These are phyloP conservation scores for Trypanosoma conorhini DNA, from an alignment of 208 protist genomes.

Conservation along the genomic window DNA sequence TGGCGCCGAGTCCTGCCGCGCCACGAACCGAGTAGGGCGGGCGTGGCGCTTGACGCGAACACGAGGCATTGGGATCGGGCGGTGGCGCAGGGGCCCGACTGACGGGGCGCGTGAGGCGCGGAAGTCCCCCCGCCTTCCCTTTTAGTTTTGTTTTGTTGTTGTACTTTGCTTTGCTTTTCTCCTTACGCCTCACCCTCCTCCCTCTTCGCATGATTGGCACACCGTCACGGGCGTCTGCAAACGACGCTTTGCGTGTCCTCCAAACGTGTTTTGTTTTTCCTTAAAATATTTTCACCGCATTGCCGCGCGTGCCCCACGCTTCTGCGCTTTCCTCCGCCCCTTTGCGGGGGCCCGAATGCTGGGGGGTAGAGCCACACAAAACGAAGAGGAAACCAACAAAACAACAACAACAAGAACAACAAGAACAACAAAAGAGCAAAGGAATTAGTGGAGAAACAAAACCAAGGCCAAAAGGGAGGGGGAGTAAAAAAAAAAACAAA, in stretches of 20 bases:
- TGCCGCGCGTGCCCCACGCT: not conserved
- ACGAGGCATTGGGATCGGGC: not conserved
- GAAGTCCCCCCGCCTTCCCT: not conserved
- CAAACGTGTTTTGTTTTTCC: not conserved
- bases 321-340: not conserved
- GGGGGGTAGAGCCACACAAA: not conserved
- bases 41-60: not conserved
- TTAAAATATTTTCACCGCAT: not conserved
- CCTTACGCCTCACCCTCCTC: not conserved
- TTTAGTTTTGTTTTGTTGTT: constrained; percentile 7
- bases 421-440: not conserved
- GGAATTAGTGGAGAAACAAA: too few relatives aligned
- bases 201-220: too few relatives aligned
- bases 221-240: too few relatives aligned
- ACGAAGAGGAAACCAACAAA: not conserved
- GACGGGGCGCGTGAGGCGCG: not conserved
- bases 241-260: too few relatives aligned
- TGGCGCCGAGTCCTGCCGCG: not conserved
- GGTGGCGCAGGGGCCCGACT: not conserved
- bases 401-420: constrained; percentile 7
- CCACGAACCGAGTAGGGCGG: not conserved
- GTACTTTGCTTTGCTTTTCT: constrained; percentile 12
- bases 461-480: not conserved
- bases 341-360: not conserved
- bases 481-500: constrained; percentile 7